Evolutionary conservation across 225 moss, liverwort and hornwort genomes (phyloP).

Genomic region (Pleurozium schreberi): DNA sequence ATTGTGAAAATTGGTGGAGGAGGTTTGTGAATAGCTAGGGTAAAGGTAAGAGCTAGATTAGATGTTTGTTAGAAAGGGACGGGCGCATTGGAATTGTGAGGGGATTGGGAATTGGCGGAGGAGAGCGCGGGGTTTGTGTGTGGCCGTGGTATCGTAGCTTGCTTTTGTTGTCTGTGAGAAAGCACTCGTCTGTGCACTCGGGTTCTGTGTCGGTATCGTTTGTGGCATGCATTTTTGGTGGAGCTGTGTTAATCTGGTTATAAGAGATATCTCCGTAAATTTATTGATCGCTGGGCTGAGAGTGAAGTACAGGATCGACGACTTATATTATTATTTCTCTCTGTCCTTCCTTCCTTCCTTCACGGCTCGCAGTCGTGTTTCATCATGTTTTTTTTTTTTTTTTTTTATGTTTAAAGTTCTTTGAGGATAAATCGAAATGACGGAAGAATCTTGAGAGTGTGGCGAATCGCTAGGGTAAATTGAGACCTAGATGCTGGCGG

Average conservation of each 20-base stretch:
- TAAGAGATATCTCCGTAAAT: neutral
- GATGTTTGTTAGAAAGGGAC: neutral
- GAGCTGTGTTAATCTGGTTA: neutral
- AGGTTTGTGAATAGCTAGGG: neutral
- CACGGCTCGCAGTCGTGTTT: neutral
- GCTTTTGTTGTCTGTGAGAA: constrained; percentile 43
- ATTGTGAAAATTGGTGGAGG: neutral
- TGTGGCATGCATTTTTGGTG: neutral
- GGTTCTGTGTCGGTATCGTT: constrained; percentile 34
- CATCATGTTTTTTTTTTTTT: neutral
- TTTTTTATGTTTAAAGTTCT: neutral
- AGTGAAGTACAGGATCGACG: neutral
- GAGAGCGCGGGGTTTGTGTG: constrained; percentile 11
- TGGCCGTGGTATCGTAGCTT: constrained; percentile 36
- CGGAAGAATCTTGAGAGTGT: neutral
- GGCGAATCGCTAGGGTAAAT: neutral
- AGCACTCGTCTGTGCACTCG: constrained; percentile 22
- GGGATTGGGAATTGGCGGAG: neutral
- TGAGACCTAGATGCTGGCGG: neutral
- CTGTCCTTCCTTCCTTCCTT: neutral
- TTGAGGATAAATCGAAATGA: neutral
- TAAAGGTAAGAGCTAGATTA: neutral
- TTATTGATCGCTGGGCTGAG: neutral
- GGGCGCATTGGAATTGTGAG: neutral
- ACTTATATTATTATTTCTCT: neutral